Percentiles rank a stretch among this genome's conserved stretches.
phyloP scores from a whole-genome alignment of 352 stramenopile species.

The Lagenidium giganteum region DNA sequence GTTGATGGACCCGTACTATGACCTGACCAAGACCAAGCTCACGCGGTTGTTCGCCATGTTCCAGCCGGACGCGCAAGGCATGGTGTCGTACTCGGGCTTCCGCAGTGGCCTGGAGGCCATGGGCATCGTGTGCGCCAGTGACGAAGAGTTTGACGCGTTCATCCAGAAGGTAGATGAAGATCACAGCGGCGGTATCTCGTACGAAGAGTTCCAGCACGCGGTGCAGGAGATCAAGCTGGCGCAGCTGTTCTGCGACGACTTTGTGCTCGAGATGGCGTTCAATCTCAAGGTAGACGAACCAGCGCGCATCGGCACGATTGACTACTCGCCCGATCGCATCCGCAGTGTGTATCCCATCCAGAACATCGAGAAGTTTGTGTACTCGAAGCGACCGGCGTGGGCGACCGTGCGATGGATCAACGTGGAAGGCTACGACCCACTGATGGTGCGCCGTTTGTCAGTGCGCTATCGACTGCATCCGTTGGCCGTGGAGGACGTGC shows the following conservation, averaged over 20 bases:
- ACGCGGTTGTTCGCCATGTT: slow-evolving; percentile 67
- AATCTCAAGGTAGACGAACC: slow-evolving; percentile 12
- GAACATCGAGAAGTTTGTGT: slow-evolving; percentile 79
- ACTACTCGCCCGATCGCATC: slow-evolving; percentile 76
- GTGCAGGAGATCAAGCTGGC: slow-evolving; percentile 88
- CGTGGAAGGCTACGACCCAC: slow-evolving; percentile 51
- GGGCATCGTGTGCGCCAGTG: slow-evolving; percentile 60
- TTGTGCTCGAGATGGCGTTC: slow-evolving; percentile 31
- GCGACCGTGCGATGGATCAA: slow-evolving; percentile 82
- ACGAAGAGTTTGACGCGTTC: slow-evolving; percentile 64
- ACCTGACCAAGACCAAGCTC: slow-evolving; percentile 72
- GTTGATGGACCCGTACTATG: slow-evolving; percentile 82
- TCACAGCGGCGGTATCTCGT: slow-evolving; percentile 77
- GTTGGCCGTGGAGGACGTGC: slow-evolving; percentile 76
- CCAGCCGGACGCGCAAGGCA: slow-evolving; percentile 37
- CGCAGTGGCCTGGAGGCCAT: slow-evolving; percentile 64
- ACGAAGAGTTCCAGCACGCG: slow-evolving; percentile 82
- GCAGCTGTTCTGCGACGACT: slow-evolving; percentile 71
- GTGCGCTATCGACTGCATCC: slow-evolving; percentile 83
- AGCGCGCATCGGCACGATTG: slow-evolving; percentile 49
- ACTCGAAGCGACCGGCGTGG: slow-evolving; percentile 71
- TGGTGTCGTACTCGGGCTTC: slow-evolving; percentile 75
- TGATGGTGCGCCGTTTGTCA: slow-evolving; percentile 64
- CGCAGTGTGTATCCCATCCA: slow-evolving; percentile 67
- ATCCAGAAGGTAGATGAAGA: slow-evolving; percentile 80